phyloP scores from a whole-genome alignment of 768 basidiomycete genomes.

The Tephrocybe sp. region DNA sequence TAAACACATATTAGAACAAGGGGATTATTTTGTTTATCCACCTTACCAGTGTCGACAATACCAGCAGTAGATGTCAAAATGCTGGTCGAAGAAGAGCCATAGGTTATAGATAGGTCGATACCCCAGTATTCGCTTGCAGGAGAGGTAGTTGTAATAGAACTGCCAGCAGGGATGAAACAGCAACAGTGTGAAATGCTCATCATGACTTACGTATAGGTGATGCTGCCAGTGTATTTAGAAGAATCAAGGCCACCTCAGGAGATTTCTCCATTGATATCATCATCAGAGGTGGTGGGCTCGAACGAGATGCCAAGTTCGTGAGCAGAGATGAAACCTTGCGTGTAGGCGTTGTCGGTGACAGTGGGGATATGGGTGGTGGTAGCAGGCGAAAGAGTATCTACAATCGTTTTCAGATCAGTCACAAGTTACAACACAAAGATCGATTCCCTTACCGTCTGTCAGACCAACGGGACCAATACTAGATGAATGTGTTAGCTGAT shows the following conservation, averaged over 20 bases:
- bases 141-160: constrained; percentile 41
- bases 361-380: constrained; percentile 39
- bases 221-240: constrained; percentile 37
- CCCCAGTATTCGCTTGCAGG: constrained; percentile 56
- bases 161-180: constrained; percentile 11
- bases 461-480: constrained; percentile 61
- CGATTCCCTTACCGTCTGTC: constrained; percentile 36
- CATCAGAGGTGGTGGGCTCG: constrained; percentile 35
- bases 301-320: constrained; percentile 49
- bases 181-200: neutral
- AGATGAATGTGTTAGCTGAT: constrained; percentile 1
- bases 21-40: too few species aligned
- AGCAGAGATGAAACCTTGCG: constrained; percentile 32
- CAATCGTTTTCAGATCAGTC: neutral
- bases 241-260: constrained; percentile 50
- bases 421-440: neutral
- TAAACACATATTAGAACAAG: neutral
- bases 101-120: constrained; percentile 52
- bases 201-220: constrained; percentile 37
- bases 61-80: constrained; percentile 48
- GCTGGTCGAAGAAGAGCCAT: constrained; percentile 37
- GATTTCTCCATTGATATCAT: constrained; percentile 44
- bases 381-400: constrained; percentile 31
- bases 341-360: constrained; percentile 53
- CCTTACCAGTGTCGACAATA: constrained; percentile 55